These are phyloP conservation scores for Xylaria nigripes DNA, from an alignment of 495 filamentous ascomycete genomes.

Conservation along the genomic window DNA sequence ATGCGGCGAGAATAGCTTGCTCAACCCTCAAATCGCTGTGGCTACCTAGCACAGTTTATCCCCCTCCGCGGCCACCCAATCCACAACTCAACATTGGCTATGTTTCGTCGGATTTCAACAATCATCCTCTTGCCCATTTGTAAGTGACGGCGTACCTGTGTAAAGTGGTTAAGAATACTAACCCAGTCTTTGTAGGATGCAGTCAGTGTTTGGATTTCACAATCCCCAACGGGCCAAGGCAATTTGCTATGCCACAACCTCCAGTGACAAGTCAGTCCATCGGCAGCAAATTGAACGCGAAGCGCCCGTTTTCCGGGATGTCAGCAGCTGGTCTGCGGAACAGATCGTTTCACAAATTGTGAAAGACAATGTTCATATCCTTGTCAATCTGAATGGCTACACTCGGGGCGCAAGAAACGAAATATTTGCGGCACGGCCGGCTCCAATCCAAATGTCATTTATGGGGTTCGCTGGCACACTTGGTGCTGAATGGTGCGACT, in stretches of 20 bases:
- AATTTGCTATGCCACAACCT: conserved; percentile 94
- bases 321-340: conserved; percentile 79
- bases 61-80: conserved; percentile 71
- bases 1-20: conserved; percentile 85
- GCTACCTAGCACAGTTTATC: conserved; percentile 74
- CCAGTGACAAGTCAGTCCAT: conserved; percentile 84
- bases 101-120: conserved; percentile 98
- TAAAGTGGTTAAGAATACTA: neutral
- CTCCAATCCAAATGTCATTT: conserved; percentile 98
- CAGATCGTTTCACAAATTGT: conserved; percentile 83
- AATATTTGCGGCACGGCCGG: conserved; percentile 89
- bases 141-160: conserved; percentile 21
- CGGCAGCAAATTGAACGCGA: conserved; percentile 92
- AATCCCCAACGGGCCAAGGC: conserved; percentile 64
- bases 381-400: conserved; percentile 96
- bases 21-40: conserved; percentile 79
- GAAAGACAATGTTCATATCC: conserved; percentile 87
- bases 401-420: conserved; percentile 96
- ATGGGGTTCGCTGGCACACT: conserved; percentile 98
- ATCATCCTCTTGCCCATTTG: conserved; percentile 91
- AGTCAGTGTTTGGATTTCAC: conserved; percentile 95
- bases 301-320: conserved; percentile 85
- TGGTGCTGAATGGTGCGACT: conserved; percentile 98
- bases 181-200: conserved; percentile 53
- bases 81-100: conserved; percentile 88